Conservation (phyloP, 768 basidiomycete genomes). For the Ephemerocybe angulata region DNA sequence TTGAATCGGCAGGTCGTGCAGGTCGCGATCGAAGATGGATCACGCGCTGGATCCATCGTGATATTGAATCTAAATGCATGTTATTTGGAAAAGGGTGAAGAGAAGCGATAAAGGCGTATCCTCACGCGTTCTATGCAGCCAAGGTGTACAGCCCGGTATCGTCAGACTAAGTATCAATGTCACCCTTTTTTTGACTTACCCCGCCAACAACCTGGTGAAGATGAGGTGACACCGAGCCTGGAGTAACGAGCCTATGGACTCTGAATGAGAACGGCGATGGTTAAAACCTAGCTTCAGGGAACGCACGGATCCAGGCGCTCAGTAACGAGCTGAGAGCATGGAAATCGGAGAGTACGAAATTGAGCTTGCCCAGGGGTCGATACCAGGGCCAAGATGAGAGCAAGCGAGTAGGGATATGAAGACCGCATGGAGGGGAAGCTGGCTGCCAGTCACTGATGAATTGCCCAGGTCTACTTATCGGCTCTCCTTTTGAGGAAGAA, state of each 20-base stretch:
- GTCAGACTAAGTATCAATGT: too few relatives aligned
- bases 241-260: conserved; percentile 4
- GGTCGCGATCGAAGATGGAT: conserved; percentile 5
- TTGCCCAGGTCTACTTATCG: too few relatives aligned
- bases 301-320: neutral
- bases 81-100: neutral
- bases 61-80: conserved; percentile 7
- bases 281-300: too few relatives aligned
- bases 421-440: too few relatives aligned
- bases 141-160: too few relatives aligned
- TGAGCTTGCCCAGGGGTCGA: too few relatives aligned
- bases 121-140: conserved; percentile 1
- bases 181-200: neutral
- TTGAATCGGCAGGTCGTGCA: conserved; percentile 15
- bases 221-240: conserved; percentile 7
- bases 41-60: conserved; percentile 5
- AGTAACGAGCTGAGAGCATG: neutral
- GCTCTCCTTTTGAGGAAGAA: too few relatives aligned
- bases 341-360: neutral
- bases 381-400: too few relatives aligned
- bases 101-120: neutral
- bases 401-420: too few relatives aligned
- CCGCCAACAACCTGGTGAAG: conserved; percentile 9
- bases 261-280: too few relatives aligned
- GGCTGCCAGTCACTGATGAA: too few relatives aligned